A percentile compares a stretch with the other conserved stretches of the same genome.
Conservation (phyloP, 495 filamentous ascomycete genomes). For the Platismatia glauca region DNA sequence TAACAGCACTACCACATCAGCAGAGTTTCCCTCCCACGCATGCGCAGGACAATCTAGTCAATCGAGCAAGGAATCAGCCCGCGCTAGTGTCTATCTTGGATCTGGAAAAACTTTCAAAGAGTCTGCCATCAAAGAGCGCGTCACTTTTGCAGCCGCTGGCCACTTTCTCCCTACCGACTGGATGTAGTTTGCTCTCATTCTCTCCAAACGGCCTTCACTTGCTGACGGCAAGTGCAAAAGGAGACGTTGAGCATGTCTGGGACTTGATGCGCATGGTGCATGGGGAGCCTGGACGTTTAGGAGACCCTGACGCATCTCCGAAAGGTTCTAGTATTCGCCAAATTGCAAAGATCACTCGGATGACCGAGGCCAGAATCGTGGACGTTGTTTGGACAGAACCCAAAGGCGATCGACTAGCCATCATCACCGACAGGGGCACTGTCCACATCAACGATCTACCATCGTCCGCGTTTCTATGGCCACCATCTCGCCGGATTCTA, state of each 20-base stretch:
- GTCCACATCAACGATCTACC: constrained; percentile 85
- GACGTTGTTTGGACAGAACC: constrained; percentile 84
- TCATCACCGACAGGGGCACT: constrained; percentile 88
- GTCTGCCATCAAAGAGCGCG: constrained; percentile 30
- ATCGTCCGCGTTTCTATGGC: constrained; percentile 78
- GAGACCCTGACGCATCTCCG: constrained; percentile 26
- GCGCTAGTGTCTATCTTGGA: constrained; percentile 80
- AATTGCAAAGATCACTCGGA: constrained; percentile 74
- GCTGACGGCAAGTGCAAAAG: constrained; percentile 84
- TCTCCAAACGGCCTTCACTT: constrained; percentile 75
- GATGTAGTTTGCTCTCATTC: constrained; percentile 87
- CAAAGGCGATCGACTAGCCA: constrained; percentile 67
- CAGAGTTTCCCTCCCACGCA: constrained; percentile 70
- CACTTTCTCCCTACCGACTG: constrained; percentile 71
- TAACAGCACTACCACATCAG: constrained; percentile 28
- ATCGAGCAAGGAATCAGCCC: constrained; percentile 50
- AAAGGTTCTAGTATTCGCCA: constrained; percentile 61
- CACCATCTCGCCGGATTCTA: constrained; percentile 60
- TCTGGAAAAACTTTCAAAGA: constrained; percentile 49
- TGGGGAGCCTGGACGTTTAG: constrained; percentile 15
- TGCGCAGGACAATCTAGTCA: constrained; percentile 36
- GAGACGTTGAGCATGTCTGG: constrained; percentile 89
- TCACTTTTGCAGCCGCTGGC: constrained; percentile 49
- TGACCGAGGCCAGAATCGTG: constrained; percentile 82
- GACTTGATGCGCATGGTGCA: constrained; percentile 61